Evolutionary conservation across 2,329 filamentous ascomycete genomes (phyloP).

Genomic region (Gaeumannomyces tritici): DNA sequence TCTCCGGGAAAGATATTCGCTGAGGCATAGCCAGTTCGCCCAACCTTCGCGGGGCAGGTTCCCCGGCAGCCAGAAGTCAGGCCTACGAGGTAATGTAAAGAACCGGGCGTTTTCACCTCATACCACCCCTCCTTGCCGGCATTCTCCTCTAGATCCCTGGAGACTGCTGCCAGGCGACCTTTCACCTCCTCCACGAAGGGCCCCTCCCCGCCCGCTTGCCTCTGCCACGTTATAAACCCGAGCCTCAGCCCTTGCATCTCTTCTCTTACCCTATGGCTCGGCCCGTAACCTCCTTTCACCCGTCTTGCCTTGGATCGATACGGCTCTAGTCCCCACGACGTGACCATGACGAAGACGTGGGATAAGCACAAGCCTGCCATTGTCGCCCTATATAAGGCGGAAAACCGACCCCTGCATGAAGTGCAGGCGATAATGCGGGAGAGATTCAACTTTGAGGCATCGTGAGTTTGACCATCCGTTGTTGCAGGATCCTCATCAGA

Average conservation of each 20-base stretch:
- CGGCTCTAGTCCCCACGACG: not conserved
- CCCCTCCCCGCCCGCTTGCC: no score
- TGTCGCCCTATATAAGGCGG: conserved; percentile 27
- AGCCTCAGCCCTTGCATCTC: not conserved
- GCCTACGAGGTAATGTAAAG: not conserved
- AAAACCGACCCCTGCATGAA: conserved; percentile 27
- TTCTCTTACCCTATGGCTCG: not conserved
- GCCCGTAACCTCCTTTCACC: not conserved
- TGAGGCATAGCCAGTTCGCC: not conserved
- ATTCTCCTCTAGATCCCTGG: not conserved
- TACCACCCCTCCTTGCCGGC: no score
- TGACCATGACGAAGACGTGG: conserved; percentile 35
- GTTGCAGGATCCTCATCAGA: not conserved
- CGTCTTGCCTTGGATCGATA: not conserved
- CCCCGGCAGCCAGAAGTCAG: not conserved
- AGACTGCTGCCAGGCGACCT: not conserved
- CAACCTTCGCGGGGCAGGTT: not conserved
- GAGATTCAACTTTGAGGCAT: conserved; percentile 23
- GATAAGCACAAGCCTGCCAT: conserved; percentile 24
- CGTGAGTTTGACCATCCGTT: conserved; percentile 18
- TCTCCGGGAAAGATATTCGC: not conserved
- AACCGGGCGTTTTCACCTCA: not conserved
- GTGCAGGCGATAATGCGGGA: conserved; percentile 29
- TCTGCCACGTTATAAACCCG: not conserved
- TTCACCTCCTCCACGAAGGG: not conserved